Conservation (phyloP, 2,329 filamentous ascomycete species). For the Epichloe glyceriae region DNA sequence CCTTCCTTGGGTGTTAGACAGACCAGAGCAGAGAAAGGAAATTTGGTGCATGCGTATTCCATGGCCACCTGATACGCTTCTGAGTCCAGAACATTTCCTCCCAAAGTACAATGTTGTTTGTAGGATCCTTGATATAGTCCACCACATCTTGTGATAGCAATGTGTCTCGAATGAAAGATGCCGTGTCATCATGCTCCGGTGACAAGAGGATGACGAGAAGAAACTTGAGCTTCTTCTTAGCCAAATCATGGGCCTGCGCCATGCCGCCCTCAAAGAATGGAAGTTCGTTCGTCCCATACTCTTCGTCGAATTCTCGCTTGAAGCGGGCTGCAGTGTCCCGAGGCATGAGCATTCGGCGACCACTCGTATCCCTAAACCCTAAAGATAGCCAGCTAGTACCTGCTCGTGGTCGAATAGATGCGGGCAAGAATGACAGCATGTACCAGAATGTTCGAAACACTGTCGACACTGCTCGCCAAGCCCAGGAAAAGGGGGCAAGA, state of each 20-base stretch:
- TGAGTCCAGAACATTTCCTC: slow-evolving; percentile 80
- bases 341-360: slow-evolving; percentile 65
- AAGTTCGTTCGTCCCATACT: slow-evolving; percentile 61
- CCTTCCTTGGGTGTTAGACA: slow-evolving; percentile 79
- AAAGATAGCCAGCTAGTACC: slow-evolving; percentile 39
- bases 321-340: slow-evolving; percentile 82
- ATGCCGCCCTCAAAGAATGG: slow-evolving; percentile 82
- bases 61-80: slow-evolving; percentile 90
- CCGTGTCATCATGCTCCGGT: slow-evolving; percentile 88
- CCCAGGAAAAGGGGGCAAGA: slow-evolving; percentile 67
- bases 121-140: slow-evolving; percentile 58
- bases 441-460: slow-evolving; percentile 62
- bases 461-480: slow-evolving; percentile 59
- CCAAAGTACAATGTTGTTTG: slow-evolving; percentile 79
- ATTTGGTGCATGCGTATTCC: slow-evolving; percentile 80
- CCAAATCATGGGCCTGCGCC: slow-evolving; percentile 77
- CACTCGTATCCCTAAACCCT: slow-evolving; percentile 47
- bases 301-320: slow-evolving; percentile 87
- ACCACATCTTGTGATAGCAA: slow-evolving; percentile 64
- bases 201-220: slow-evolving; percentile 79
- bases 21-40: slow-evolving; percentile 76
- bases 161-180: slow-evolving; percentile 68
- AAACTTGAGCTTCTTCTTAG: slow-evolving; percentile 85
- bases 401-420: slow-evolving; percentile 41
- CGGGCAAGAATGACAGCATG: slow-evolving; percentile 69